Evolutionary conservation across 768 basidiomycete species (phyloP).

Genomic region (Dacryopinax primogenitus): DNA sequence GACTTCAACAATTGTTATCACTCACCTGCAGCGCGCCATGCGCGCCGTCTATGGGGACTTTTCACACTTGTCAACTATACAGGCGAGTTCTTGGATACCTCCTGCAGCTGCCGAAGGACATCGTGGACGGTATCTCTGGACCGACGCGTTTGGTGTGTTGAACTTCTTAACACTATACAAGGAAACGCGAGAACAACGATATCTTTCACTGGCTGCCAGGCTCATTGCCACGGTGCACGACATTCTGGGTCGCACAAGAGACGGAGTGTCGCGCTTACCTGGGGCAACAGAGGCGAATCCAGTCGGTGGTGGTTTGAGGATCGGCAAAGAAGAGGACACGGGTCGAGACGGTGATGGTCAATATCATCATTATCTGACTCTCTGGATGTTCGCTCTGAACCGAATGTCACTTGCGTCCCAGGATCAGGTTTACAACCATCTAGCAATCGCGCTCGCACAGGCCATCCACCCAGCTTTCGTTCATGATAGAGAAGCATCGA

Average conservation of each 20-base stretch:
- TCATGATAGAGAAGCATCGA: constrained; percentile 15
- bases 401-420: constrained; percentile 21
- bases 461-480: constrained; percentile 25
- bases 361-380: constrained; percentile 25
- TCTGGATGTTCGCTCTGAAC: constrained; percentile 29
- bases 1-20: background rate
- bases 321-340: constrained; percentile 22
- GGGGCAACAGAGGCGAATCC: constrained; percentile 23
- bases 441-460: constrained; percentile 22
- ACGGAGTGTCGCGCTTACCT: constrained; percentile 19
- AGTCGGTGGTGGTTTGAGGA: constrained; percentile 24
- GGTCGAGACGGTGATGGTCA: constrained; percentile 26
- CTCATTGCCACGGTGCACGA: constrained; percentile 23
- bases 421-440: constrained; percentile 22
- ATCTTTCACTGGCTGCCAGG: constrained; percentile 19
- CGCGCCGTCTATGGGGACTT: constrained; percentile 18
- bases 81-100: constrained; percentile 16
- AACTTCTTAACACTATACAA: constrained; percentile 23
- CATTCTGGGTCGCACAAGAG: constrained; percentile 22
- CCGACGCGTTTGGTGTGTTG: constrained; percentile 26
- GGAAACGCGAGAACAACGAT: constrained; percentile 17
- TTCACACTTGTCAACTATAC: background rate
- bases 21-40: constrained; percentile 19
- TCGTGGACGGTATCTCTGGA: constrained; percentile 26
- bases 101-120: constrained; percentile 20